These are phyloP conservation scores for Catharanthus roseus DNA, from an alignment of 257 asterid species.

Conservation along the genomic window DNA sequence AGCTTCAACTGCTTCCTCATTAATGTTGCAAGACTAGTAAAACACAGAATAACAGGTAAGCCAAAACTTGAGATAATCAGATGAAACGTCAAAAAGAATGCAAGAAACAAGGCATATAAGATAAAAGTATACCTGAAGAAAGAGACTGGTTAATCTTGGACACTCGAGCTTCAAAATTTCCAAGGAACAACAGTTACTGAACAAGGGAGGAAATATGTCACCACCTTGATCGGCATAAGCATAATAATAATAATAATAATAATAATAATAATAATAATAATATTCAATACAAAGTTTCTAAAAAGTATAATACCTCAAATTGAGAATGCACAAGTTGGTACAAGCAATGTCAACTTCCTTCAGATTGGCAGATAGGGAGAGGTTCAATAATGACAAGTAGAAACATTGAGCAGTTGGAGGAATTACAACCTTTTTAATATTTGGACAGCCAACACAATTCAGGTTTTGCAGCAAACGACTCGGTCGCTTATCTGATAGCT, in stretches of 20 bases:
- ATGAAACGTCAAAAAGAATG: neutral
- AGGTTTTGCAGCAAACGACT: constrained; percentile 70
- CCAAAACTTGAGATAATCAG: neutral
- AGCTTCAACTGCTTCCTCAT: constrained; percentile 70
- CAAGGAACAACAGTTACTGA: constrained; percentile 86
- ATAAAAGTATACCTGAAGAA: constrained; percentile 73
- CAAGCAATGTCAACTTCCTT: constrained; percentile 93
- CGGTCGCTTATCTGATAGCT: constrained; percentile 29
- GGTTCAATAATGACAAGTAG: constrained; percentile 69
- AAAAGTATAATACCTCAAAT: constrained; percentile 75
- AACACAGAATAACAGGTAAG: constrained; percentile 7
- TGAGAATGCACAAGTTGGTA: constrained; percentile 66
- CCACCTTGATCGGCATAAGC: neutral
- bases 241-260: constrained; percentile 10
- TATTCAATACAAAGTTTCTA: constrained; percentile 3
- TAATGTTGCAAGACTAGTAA: constrained; percentile 82
- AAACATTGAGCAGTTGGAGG: constrained; percentile 74
- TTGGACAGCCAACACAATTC: constrained; percentile 94
- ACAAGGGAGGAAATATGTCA: constrained; percentile 16
- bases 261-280: neutral
- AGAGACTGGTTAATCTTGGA: constrained; percentile 86
- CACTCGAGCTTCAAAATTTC: constrained; percentile 84
- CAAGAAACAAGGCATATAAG: neutral
- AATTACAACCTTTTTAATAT: constrained; percentile 81
- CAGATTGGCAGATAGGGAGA: constrained; percentile 77